These are phyloP conservation scores for Scutellaria baicalensis DNA, from an alignment of 257 asterid genomes.

Conservation along the genomic window DNA sequence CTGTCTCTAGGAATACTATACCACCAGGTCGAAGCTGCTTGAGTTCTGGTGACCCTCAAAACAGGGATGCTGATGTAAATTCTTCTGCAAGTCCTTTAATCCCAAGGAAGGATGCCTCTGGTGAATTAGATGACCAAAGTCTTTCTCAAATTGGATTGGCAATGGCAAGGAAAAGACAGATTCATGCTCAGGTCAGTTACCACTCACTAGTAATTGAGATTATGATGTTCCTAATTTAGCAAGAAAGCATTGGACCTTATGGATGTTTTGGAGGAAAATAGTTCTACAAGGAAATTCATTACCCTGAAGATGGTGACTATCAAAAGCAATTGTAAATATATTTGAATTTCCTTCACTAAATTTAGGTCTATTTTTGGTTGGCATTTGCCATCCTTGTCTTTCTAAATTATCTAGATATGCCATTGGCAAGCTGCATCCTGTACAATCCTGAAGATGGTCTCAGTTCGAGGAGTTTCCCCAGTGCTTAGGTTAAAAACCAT, in stretches of 20 bases:
- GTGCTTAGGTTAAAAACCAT: too few relatives aligned
- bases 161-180: slow-evolving; percentile 58
- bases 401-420: neutral
- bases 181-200: slow-evolving; percentile 72
- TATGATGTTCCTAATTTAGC: neutral
- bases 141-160: slow-evolving; percentile 48
- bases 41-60: slow-evolving; percentile 32
- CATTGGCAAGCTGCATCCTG: neutral
- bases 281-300: neutral
- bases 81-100: slow-evolving; percentile 40
- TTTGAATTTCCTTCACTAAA: neutral
- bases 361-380: neutral
- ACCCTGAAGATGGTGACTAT: neutral
- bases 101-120: slow-evolving; percentile 33
- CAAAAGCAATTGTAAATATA: neutral
- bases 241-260: neutral
- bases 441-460: too few relatives aligned
- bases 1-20: slow-evolving; percentile 25
- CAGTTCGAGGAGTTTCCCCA: too few relatives aligned
- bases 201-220: neutral
- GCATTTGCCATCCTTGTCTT: neutral
- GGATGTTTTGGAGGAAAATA: neutral
- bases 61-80: slow-evolving; percentile 42
- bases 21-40: slow-evolving; percentile 36
- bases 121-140: slow-evolving; percentile 57